phyloP scores from a whole-genome alignment of 106 monocot genomes.

The Apostasia ramifera region DNA sequence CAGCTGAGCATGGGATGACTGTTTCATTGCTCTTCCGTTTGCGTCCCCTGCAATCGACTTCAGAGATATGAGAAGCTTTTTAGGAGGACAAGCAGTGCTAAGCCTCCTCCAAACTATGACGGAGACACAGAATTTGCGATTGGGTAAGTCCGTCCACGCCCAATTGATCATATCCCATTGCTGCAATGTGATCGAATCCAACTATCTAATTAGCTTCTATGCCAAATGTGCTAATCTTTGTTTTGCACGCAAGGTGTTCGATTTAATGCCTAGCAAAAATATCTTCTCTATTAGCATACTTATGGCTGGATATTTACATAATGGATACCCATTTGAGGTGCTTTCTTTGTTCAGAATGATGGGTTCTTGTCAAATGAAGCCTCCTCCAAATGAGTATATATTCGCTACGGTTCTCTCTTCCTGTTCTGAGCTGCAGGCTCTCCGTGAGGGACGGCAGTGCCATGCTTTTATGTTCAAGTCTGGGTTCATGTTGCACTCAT shows the following conservation, averaged over 20 bases:
- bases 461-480: conserved; percentile 46
- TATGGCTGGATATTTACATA: conserved; percentile 46
- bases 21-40: no score
- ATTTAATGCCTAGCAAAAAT: conserved; percentile 37
- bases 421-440: conserved; percentile 20
- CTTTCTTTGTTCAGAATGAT: conserved; percentile 26
- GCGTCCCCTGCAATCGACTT: no score
- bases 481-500: conserved; percentile 18
- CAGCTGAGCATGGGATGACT: no score
- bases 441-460: conserved; percentile 36
- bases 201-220: conserved; percentile 44
- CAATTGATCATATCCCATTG: conserved; percentile 15
- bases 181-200: conserved; percentile 25
- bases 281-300: conserved; percentile 30
- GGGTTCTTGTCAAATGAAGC: not conserved
- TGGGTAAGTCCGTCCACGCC: conserved; percentile 34
- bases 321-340: conserved; percentile 13
- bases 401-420: conserved; percentile 34
- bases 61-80: no score
- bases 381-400: conserved; percentile 40
- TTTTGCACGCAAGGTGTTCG: conserved; percentile 31
- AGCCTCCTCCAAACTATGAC: conserved; percentile 3
- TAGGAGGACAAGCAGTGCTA: no score
- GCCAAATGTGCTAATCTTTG: conserved; percentile 19
- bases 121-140: conserved; percentile 16